Base-by-base conservation (phyloP, 1,139 yeast species). In the Geotrichum restrictum region DNA sequence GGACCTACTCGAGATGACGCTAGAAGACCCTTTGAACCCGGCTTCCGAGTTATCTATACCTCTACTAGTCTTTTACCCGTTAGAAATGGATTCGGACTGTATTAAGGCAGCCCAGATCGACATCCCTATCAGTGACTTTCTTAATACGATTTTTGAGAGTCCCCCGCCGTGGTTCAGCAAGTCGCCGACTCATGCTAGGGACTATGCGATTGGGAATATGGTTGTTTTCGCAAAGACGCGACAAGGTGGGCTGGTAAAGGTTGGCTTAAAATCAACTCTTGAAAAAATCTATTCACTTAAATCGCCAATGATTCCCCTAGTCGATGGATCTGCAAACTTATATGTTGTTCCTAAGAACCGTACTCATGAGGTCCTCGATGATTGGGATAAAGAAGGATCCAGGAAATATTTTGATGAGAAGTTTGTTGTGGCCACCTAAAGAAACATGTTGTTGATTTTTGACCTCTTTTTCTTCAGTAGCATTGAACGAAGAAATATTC, bases 41-140 rank as follows among this genome's bases (percentile, higher is more conserved):
- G 87, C 86, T 59, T 85, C 96, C 0, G 89, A 86, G 61, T 70
- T 93, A 51, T 76, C 85, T 19, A 78, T 88, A 60, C 96, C 98
- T 0, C 85, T 93, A 0, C 74, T 86, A 73, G 74, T 89, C 14
- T 69, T 91, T 55, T 93, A 89, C 62, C 98, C 98, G 13, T 79
- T 93, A 3, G 82, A 81, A 7, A 86, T 85, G 65, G 95, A 88
- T 65, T 87, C 91, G 60, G 97, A 91, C 67, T 83, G 83, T 60
- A 73, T 91, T 37, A 87, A 83, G 5, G 83, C 83, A 56, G 78
- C 63, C 49, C 84, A 84, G 56, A 76, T 86, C 13, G 79, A 93
- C 56, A 95, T 93, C 0, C 81, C 71, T 5, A 57, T 56, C 5
- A 46, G 37, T 37, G 67, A 64, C 7, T 58, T 63, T 32, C 51